Percentiles rank a stretch among this genome's conserved stretches.
Conservation (phyloP, 1,284 basidiomycete species). For the Volvariella volvacea region DNA sequence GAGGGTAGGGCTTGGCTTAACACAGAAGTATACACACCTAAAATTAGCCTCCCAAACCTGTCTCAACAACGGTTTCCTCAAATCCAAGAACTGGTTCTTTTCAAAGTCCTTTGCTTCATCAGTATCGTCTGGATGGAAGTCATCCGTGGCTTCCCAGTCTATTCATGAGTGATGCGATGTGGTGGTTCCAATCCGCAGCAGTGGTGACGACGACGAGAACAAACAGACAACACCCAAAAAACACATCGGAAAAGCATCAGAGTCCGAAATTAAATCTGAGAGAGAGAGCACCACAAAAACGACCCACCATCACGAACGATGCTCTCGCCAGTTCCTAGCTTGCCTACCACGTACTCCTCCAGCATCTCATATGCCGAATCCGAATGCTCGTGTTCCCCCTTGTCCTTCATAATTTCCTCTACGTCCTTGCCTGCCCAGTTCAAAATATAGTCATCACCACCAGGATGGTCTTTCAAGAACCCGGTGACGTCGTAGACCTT, state of each 20-base stretch:
- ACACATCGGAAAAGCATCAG: background rate
- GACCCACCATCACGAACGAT: constrained; percentile 73
- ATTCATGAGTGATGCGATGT: constrained; percentile 7
- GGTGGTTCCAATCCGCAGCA: constrained; percentile 9
- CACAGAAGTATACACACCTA: constrained; percentile 35
- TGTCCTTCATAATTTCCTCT: constrained; percentile 76
- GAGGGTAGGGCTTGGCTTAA: no score
- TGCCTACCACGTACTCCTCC: constrained; percentile 80
- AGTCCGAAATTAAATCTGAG: background rate
- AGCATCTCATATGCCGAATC: constrained; percentile 91
- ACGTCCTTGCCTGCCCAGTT: constrained; percentile 84
- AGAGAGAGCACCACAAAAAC: constrained; percentile 1
- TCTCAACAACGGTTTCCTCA: constrained; percentile 78
- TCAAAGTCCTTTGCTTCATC: constrained; percentile 74
- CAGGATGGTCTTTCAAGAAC: constrained; percentile 79
- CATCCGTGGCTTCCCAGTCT: constrained; percentile 85
- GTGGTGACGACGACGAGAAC: no score
- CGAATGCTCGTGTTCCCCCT: constrained; percentile 88
- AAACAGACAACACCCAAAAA: background rate
- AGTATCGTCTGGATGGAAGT: constrained; percentile 88
- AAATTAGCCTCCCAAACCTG: constrained; percentile 86
- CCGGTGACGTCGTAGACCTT: constrained; percentile 78
- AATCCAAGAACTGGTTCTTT: constrained; percentile 90
- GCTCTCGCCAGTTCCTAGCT: constrained; percentile 69
- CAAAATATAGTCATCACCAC: constrained; percentile 80